Conservation (phyloP, 345 rosid species). For the Hibiscus trionum region DNA sequence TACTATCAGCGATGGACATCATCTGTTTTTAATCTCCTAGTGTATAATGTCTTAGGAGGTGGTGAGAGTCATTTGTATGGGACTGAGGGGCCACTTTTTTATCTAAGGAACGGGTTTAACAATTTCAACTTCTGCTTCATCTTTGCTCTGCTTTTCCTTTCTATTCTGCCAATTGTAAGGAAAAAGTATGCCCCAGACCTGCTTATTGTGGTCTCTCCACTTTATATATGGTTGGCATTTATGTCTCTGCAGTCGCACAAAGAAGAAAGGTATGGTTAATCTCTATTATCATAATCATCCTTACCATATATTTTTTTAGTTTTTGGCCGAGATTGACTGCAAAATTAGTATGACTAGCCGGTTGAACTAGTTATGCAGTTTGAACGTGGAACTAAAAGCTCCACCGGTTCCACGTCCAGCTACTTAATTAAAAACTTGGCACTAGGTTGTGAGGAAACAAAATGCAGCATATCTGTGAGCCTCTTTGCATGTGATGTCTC, state of each 20-base stretch:
- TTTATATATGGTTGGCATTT: constrained; percentile 65
- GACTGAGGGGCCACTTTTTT: constrained; percentile 10
- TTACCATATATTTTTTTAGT: background rate
- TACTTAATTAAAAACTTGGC: background rate
- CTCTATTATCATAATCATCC: background rate
- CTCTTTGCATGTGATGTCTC: background rate
- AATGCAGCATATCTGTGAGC: background rate
- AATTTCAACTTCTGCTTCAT: constrained; percentile 86
- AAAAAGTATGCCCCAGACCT: constrained; percentile 62
- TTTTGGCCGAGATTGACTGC: background rate
- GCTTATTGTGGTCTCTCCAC: constrained; percentile 63
- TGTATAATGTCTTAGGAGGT: no score
- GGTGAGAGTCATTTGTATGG: no score
- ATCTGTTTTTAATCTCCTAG: constrained; percentile 30
- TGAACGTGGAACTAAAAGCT: background rate
- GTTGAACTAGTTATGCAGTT: background rate
- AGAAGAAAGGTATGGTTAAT: constrained; percentile 73
- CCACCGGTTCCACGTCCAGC: background rate
- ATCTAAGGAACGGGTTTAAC: constrained; percentile 82
- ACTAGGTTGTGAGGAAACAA: background rate
- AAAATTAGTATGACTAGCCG: background rate
- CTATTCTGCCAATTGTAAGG: constrained; percentile 51
- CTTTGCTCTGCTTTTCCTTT: constrained; percentile 68
- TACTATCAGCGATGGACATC: constrained; percentile 83
- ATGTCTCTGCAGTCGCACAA: constrained; percentile 97